Conservation (phyloP, 2,329 filamentous ascomycete species). For the Diaporthe australafricana region DNA sequence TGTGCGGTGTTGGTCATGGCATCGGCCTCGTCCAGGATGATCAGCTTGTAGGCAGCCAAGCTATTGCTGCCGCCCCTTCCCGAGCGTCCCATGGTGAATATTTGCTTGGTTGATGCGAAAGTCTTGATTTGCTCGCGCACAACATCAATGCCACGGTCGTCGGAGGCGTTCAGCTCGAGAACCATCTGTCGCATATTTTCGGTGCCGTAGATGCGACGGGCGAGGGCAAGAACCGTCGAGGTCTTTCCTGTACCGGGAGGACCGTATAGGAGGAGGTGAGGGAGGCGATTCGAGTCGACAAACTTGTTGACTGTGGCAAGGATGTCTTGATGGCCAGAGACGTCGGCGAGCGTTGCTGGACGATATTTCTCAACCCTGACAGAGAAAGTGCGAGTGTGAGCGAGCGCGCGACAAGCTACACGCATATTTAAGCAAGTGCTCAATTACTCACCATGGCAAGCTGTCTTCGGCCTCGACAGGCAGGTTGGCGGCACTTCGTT, state of each 20-base stretch:
- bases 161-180: slow-evolving; percentile 95
- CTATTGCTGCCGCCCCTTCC: slow-evolving; percentile 57
- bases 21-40: slow-evolving; percentile 98
- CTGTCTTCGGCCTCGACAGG: slow-evolving; percentile 95
- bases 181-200: slow-evolving; percentile 99
- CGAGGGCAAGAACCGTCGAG: slow-evolving; percentile 93
- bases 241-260: slow-evolving; percentile 98
- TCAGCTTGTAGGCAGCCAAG: slow-evolving; percentile 89
- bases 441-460: slow-evolving; percentile 80
- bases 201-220: slow-evolving; percentile 89
- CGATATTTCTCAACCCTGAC: slow-evolving; percentile 95
- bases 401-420: neutral
- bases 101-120: slow-evolving; percentile 97
- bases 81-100: slow-evolving; percentile 76
- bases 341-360: slow-evolving; percentile 87
- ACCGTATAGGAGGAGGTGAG: slow-evolving; percentile 95
- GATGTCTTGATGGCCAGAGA: slow-evolving; percentile 97
- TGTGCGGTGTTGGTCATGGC: slow-evolving; percentile 99
- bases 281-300: slow-evolving; percentile 91
- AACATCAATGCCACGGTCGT: slow-evolving; percentile 97
- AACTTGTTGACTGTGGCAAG: slow-evolving; percentile 98
- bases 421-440: too few species aligned
- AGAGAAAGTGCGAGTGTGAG: neutral
- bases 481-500: slow-evolving; percentile 90
- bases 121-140: slow-evolving; percentile 99